A percentile compares a stretch with the other conserved stretches of the same genome.
Evolutionary conservation across 257 asterid species (phyloP).

Genomic region (Craterostigma plantagineum): DNA sequence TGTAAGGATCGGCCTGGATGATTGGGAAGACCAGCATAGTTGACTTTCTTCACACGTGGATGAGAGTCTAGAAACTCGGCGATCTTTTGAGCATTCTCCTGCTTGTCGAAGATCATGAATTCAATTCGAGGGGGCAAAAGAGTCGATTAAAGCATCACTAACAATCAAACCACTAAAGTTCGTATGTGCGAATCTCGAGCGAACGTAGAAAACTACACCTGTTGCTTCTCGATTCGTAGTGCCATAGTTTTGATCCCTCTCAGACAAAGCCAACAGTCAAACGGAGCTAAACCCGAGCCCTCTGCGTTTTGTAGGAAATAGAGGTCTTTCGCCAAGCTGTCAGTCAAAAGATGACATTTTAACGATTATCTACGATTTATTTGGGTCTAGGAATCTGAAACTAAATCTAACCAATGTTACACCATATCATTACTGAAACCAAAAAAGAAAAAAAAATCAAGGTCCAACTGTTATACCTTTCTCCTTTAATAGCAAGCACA

Average conservation of each 20-base stretch:
- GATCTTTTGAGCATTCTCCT: constrained; percentile 81
- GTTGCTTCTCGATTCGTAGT: constrained; percentile 77
- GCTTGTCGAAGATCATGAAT: constrained; percentile 4
- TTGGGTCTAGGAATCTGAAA: too few species aligned
- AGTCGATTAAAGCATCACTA: too few species aligned
- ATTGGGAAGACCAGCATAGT: constrained; percentile 58
- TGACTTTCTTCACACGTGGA: constrained; percentile 53
- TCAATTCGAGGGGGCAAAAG: too few species aligned
- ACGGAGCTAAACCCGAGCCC: constrained; percentile 89
- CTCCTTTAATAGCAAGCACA: constrained; percentile 60
- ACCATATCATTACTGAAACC: background rate
- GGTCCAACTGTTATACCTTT: constrained; percentile 23
- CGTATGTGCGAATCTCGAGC: background rate
- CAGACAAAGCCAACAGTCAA: constrained; percentile 95
- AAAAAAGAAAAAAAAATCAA: background rate
- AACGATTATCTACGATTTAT: too few species aligned
- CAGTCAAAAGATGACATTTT: background rate
- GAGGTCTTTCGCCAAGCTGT: constrained; percentile 59
- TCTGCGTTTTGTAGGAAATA: constrained; percentile 87
- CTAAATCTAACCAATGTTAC: background rate
- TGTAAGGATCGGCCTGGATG: constrained; percentile 68
- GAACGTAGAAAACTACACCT: constrained; percentile 22
- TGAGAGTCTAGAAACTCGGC: constrained; percentile 70
- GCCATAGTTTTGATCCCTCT: constrained; percentile 89
- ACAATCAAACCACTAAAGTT: too few species aligned